These are phyloP conservation scores for Medicago ruthenica DNA, from an alignment of 306 rosid species.

Conservation along the genomic window DNA sequence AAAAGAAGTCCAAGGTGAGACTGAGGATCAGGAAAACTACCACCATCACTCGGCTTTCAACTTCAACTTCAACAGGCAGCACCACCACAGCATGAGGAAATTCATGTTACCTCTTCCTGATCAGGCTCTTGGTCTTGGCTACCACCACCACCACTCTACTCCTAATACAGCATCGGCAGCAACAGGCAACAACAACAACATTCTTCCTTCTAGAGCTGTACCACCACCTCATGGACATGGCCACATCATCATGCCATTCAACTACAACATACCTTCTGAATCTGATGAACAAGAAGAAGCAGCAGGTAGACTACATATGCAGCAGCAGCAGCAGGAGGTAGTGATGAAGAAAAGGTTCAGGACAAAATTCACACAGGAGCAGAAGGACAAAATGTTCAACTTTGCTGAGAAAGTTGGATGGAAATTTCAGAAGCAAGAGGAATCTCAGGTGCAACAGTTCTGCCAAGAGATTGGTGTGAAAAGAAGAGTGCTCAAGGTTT, in stretches of 20 bases:
- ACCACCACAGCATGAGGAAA: slow-evolving; percentile 38
- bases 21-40: background rate
- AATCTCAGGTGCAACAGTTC: slow-evolving; percentile 70
- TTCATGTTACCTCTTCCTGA: slow-evolving; percentile 43
- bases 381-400: slow-evolving; percentile 74
- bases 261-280: slow-evolving; percentile 71
- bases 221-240: slow-evolving; percentile 53
- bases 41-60: slow-evolving; percentile 22
- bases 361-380: slow-evolving; percentile 75
- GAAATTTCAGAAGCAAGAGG: slow-evolving; percentile 83
- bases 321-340: slow-evolving; percentile 11
- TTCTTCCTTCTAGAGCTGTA: slow-evolving; percentile 61
- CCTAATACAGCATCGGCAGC: slow-evolving; percentile 6
- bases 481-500: slow-evolving; percentile 80
- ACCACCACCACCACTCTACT: slow-evolving; percentile 36
- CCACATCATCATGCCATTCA: slow-evolving; percentile 64
- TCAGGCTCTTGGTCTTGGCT: slow-evolving; percentile 51
- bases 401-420: slow-evolving; percentile 78
- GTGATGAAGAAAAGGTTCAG: slow-evolving; percentile 69
- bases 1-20: slow-evolving; percentile 61
- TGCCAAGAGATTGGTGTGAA: slow-evolving; percentile 81
- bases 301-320: slow-evolving; percentile 15
- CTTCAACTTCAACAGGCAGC: slow-evolving; percentile 18
- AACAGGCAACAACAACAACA: slow-evolving; percentile 42
- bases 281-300: slow-evolving; percentile 69